Percentiles rank a stretch among this genome's conserved stretches.
Conservation (phyloP, 768 basidiomycete species). For the Lactifluus pinguis region DNA sequence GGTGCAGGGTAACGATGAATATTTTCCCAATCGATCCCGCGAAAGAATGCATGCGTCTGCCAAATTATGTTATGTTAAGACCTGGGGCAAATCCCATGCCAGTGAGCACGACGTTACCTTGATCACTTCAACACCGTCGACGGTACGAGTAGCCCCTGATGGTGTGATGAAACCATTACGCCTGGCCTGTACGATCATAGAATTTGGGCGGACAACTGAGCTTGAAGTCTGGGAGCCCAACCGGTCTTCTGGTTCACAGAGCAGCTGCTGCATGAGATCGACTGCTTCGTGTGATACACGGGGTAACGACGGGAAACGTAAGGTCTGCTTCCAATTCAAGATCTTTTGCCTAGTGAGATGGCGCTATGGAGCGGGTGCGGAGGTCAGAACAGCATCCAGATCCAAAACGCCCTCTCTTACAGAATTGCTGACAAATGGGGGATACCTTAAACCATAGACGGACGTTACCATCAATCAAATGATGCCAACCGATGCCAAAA, state of each 20-base stretch:
- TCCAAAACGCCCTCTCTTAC: slow-evolving; percentile 32
- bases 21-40: slow-evolving; percentile 81
- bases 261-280: slow-evolving; percentile 77
- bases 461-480: slow-evolving; percentile 8
- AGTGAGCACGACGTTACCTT: slow-evolving; percentile 43
- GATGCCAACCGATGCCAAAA: slow-evolving; percentile 2
- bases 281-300: slow-evolving; percentile 80
- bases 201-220: slow-evolving; percentile 67
- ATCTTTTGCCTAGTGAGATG: slow-evolving; percentile 97
- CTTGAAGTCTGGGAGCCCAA: slow-evolving; percentile 67
- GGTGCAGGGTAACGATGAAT: slow-evolving; percentile 80
- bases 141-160: slow-evolving; percentile 38
- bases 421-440: slow-evolving; percentile 92
- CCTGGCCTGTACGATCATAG: slow-evolving; percentile 63
- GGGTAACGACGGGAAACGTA: slow-evolving; percentile 81
- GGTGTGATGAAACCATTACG: slow-evolving; percentile 61
- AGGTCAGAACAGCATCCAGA: slow-evolving; percentile 1
- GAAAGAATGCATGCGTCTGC: slow-evolving; percentile 85
- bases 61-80: neutral
- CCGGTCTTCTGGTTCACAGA: slow-evolving; percentile 94
- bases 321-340: slow-evolving; percentile 84
- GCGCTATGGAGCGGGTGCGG: slow-evolving; percentile 39
- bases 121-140: slow-evolving; percentile 85
- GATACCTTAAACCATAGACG: slow-evolving; percentile 48
- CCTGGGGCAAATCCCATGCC: neutral